Base-by-base conservation (phyloP, 2,329 filamentous ascomycete genomes). In the Colletotrichum sp. region DNA sequence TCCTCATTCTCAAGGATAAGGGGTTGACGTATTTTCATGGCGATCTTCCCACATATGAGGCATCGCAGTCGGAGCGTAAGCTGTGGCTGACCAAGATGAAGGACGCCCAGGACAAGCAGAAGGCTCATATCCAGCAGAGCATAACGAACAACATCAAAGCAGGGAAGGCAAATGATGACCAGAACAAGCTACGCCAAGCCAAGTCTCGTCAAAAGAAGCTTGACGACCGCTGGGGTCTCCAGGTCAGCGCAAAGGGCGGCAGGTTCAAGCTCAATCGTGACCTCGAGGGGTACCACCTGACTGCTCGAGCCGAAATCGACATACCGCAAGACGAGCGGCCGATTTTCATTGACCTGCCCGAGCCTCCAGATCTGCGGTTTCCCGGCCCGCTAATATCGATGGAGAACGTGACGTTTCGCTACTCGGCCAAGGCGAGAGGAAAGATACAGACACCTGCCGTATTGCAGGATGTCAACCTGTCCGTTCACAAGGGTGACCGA, bases 171-270 rank as follows among this genome's bases (percentile, higher is more conserved):
- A 93, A 93, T 30, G 94, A 95, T 34, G 95, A 98, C 80, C 93
- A 96, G 79, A 96, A 96, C 82, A 96, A 96, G 82, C 88, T 98
- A 4, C 92, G 94, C n/a, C 94, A 96, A 86, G 95, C 95, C 6
- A 96, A 96, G 77, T 95, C 93, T 6, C 89, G 95, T 1, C 94
- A 96, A 85, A 96, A 96, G 87, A 96, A 95, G 82, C 88, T 98
- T 2, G 95, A 98, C 72, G 93, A 97, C 71, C 89, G 95, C 8
- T 94, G 93, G 91, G 95, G 95, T 0, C 83, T 98, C 79, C 90
- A 96, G 80, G 93, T 95, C 55, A 94, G 87, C 77, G 91, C 92
- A 8, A 93, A 90, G 68, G 95, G 95, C 2, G 91, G 91, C 7
- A 88, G 94, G 3, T 98, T 98, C 88, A 96, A 96, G 84, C 88